phyloP scores from a whole-genome alignment of 2,329 filamentous ascomycete genomes.

The Cordyceps militaris region DNA sequence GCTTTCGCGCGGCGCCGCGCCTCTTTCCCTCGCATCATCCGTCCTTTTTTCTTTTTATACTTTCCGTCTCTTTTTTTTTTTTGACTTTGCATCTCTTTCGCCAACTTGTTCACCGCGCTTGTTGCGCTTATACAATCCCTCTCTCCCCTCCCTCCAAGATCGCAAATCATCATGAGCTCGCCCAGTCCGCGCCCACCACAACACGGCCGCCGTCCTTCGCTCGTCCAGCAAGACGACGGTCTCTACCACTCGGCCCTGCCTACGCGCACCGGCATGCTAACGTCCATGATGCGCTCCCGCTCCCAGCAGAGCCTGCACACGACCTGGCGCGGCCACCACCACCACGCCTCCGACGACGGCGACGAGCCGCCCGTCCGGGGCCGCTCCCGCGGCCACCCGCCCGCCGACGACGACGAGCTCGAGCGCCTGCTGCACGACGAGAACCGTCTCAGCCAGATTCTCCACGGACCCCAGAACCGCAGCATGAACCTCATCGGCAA shows the following conservation, averaged over 20 bases:
- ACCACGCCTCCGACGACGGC: constrained; percentile 18
- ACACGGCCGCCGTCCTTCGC: constrained; percentile 24
- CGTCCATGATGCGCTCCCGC: constrained; percentile 33
- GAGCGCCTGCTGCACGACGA: constrained; percentile 45
- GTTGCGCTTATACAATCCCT: background rate
- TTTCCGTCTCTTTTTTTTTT: too few species aligned
- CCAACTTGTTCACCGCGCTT: background rate
- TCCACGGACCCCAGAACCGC: constrained; percentile 65
- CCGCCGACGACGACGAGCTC: constrained; percentile 39
- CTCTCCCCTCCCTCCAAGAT: too few species aligned
- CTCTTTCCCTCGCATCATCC: too few species aligned
- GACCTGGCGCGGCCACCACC: constrained; percentile 19
- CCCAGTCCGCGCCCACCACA: constrained; percentile 13
- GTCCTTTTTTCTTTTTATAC: too few species aligned
- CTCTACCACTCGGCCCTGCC: constrained; percentile 25
- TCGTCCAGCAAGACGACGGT: constrained; percentile 27
- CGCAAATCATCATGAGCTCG: constrained; percentile 9
- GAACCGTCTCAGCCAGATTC: constrained; percentile 50
- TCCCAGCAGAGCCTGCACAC: constrained; percentile 27
- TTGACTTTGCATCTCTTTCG: background rate
- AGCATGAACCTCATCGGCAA: constrained; percentile 84
- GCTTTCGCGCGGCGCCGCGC: too few species aligned
- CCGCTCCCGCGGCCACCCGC: constrained; percentile 17
- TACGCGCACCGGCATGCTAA: constrained; percentile 31
- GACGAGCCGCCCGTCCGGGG: constrained; percentile 10